Conservation (phyloP, 495 filamentous ascomycete genomes). For the Physcia stellaris region DNA sequence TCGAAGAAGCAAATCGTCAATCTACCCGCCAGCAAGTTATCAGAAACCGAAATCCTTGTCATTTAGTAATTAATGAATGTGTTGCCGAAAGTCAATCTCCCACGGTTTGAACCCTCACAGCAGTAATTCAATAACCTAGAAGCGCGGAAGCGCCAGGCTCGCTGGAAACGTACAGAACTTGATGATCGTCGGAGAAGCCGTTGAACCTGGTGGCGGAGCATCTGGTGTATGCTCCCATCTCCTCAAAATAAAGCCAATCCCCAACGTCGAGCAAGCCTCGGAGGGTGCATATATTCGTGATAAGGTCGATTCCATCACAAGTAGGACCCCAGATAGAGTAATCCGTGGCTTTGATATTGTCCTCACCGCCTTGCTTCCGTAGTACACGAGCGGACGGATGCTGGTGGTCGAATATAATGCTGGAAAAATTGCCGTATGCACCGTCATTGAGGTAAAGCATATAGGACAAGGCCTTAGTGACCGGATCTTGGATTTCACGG, state of each 20-base stretch:
- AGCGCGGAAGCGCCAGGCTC: slow-evolving; percentile 34
- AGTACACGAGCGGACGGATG: slow-evolving; percentile 74
- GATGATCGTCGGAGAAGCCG: slow-evolving; percentile 85
- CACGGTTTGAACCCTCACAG: too few relatives aligned
- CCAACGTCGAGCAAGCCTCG: slow-evolving; percentile 66
- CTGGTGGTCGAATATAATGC: slow-evolving; percentile 98
- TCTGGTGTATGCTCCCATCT: slow-evolving; percentile 97
- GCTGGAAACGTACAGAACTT: slow-evolving; percentile 87
- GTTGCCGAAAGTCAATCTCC: too few relatives aligned
- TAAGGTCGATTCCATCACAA: slow-evolving; percentile 93
- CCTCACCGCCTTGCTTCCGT: slow-evolving; percentile 31
- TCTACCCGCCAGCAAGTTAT: too few relatives aligned
- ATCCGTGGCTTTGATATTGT: slow-evolving; percentile 28
- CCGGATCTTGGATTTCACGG: slow-evolving; percentile 59
- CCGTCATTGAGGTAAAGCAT: slow-evolving; percentile 97
- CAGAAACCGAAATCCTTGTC: too few relatives aligned
- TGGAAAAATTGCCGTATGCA: slow-evolving; percentile 94
- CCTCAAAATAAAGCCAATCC: slow-evolving; percentile 96
- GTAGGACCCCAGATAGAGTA: slow-evolving; percentile 99
- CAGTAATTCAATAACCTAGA: background rate
- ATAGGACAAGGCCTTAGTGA: slow-evolving; percentile 50
- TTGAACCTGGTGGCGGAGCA: slow-evolving; percentile 97
- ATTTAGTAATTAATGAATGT: too few relatives aligned
- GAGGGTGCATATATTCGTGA: slow-evolving; percentile 62
- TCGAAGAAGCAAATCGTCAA: too few relatives aligned